These are phyloP conservation scores for Colletotrichum sp. DNA, from an alignment of 2,329 filamentous ascomycete genomes.

Conservation along the genomic window DNA sequence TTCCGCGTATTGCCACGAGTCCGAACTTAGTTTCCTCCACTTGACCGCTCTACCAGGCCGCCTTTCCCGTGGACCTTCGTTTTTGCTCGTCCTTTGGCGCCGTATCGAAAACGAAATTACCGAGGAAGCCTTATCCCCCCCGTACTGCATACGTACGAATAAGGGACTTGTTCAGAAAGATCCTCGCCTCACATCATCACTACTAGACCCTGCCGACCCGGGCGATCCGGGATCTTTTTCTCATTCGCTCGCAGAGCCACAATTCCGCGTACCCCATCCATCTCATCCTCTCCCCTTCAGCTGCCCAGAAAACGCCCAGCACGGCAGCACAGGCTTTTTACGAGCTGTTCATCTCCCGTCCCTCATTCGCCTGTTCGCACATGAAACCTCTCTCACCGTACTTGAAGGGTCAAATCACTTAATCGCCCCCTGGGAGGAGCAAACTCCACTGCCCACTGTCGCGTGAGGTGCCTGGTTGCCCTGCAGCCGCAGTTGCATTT, in stretches of 20 bases:
- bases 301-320: constrained; percentile 16
- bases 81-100: background rate
- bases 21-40: background rate
- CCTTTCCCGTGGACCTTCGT: background rate
- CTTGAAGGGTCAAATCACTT: background rate
- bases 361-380: background rate
- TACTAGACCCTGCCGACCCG: constrained; percentile 5
- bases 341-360: constrained; percentile 6
- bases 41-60: background rate
- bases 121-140: background rate
- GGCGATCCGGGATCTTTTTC: background rate
- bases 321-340: background rate
- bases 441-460: background rate
- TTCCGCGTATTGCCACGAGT: background rate
- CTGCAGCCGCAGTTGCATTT: background rate
- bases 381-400: background rate
- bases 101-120: background rate
- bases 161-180: background rate
- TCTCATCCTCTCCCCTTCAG: background rate
- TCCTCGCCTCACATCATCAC: constrained; percentile 7
- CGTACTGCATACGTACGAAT: background rate
- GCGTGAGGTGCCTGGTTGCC: background rate
- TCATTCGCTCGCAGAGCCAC: constrained; percentile 13
- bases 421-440: background rate
- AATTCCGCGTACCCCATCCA: constrained; percentile 6